Percentiles rank a stretch among this genome's conserved stretches.
phyloP scores from a whole-genome alignment of 2,329 filamentous ascomycete species.

The Herpomyces periplanetae region DNA sequence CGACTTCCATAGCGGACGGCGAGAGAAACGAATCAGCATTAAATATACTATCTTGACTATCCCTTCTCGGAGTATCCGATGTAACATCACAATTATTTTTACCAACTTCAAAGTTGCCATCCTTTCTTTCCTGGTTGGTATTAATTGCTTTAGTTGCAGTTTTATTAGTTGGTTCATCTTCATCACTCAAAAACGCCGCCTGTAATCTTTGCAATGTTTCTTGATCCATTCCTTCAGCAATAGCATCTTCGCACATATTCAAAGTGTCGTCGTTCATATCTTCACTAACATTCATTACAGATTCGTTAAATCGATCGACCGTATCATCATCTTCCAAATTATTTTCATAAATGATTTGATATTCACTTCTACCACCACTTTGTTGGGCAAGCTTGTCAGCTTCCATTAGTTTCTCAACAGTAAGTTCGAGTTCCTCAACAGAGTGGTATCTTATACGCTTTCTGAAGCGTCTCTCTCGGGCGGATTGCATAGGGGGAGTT shows the following conservation, averaged over 20 bases:
- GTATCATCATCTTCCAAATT: slow-evolving; percentile 3
- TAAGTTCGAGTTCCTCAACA: slow-evolving; percentile 44
- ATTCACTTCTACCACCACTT: slow-evolving; percentile 13
- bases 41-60: slow-evolving; percentile 11
- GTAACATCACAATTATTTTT: background rate
- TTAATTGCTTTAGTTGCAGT: background rate
- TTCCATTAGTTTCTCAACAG: slow-evolving; percentile 29
- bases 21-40: no score
- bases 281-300: slow-evolving; percentile 11
- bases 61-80: slow-evolving; percentile 5
- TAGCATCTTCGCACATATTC: background rate
- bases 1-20: slow-evolving; percentile 5
- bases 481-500: slow-evolving; percentile 57
- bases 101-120: background rate
- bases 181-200: background rate
- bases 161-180: background rate
- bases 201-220: background rate
- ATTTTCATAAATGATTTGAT: slow-evolving; percentile 14
- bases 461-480: slow-evolving; percentile 39
- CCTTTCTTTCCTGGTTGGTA: background rate
- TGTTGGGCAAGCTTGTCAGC: slow-evolving; percentile 18
- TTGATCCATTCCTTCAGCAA: slow-evolving; percentile 1
- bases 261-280: slow-evolving; percentile 8
- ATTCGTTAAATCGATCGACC: slow-evolving; percentile 6
- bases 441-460: slow-evolving; percentile 45